These are phyloP conservation scores for Ophiostoma triangulosporum DNA, from an alignment of 2,329 filamentous ascomycete genomes.

Conservation along the genomic window DNA sequence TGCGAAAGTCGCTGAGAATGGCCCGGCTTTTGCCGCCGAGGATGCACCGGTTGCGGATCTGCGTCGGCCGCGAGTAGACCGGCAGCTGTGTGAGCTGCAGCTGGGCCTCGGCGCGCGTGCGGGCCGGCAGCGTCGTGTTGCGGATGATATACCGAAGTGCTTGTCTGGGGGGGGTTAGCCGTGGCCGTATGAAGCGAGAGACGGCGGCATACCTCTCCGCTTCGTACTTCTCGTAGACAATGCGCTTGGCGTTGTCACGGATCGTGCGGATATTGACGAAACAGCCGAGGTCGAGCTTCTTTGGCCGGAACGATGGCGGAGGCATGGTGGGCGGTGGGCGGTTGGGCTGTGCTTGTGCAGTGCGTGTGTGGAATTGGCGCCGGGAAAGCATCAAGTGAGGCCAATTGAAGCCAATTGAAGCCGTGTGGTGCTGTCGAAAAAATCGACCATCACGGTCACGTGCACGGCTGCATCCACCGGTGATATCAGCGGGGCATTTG, in stretches of 20 bases:
- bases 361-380: neutral
- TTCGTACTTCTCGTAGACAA: constrained; percentile 77
- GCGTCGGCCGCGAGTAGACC: constrained; percentile 82
- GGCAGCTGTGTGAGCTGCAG: constrained; percentile 92
- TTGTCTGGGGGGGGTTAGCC: constrained; percentile 47
- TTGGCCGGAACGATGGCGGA: constrained; percentile 69
- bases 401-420: neutral
- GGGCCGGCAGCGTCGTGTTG: constrained; percentile 72
- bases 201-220: constrained; percentile 56
- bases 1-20: constrained; percentile 85
- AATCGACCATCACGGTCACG: neutral
- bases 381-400: too few species aligned
- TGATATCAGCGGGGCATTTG: neutral
- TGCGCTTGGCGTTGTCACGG: constrained; percentile 92
- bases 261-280: constrained; percentile 78
- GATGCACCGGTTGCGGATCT: constrained; percentile 89
- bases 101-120: constrained; percentile 81
- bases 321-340: neutral
- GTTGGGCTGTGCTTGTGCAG: neutral
- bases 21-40: constrained; percentile 80
- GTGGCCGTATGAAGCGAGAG: neutral
- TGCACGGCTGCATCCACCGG: neutral
- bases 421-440: neutral
- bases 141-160: constrained; percentile 84
- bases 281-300: constrained; percentile 79